Base-by-base conservation (phyloP, 2,329 filamentous ascomycete genomes). In the Aureobasidium sp. region DNA sequence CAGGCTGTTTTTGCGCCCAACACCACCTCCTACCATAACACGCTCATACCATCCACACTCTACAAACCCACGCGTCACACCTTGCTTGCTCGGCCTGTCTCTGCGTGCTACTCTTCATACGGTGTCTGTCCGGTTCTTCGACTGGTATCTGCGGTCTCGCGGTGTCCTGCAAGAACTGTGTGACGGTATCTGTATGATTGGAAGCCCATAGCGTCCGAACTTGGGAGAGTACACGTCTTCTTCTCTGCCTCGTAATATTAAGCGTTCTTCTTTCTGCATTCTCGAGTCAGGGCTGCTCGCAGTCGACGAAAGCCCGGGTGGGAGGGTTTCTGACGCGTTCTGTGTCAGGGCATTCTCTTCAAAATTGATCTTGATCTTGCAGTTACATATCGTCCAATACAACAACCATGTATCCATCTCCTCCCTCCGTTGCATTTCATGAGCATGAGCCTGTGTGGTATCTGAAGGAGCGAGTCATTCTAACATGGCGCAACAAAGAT, bases 211-310 rank as follows among this genome's bases (percentile, higher is more conserved):
- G 49, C 45, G 47, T 45, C 37, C 29, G 20, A 37, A 41, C 47
- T 22, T 29, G 20, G 22, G 25, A 39, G 36, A 11, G 7, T 2
- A n/a, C 31, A n/a, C 20, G 14, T 41, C 31, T 41, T 20, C 29
- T 29, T 48, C 34, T 15, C 34, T 36, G 3, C 6, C 29, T 48
- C 25, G 22, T 25, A 8, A 29, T 17, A 47, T 15, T 47, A n/a
- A 22, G 25, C 39, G 39, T 27, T 55, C 25, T 42, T 52, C 44
- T 20, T 42, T 42, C 15, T 49, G 36, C n/a, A 41, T 53, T 51
- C 3, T 44, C 12, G 59, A 62, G 59, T 62, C 59, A 56, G 49
- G 59, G 59, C 49, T 62, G 37, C 59, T 62, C 59, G 29, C 59
- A 47, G 47, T 42, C 47, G 36, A 49, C 48, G 20, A 36, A 62